Conservation (phyloP, 495 filamentous ascomycete species). For the Annulohypoxylon moriforme region DNA sequence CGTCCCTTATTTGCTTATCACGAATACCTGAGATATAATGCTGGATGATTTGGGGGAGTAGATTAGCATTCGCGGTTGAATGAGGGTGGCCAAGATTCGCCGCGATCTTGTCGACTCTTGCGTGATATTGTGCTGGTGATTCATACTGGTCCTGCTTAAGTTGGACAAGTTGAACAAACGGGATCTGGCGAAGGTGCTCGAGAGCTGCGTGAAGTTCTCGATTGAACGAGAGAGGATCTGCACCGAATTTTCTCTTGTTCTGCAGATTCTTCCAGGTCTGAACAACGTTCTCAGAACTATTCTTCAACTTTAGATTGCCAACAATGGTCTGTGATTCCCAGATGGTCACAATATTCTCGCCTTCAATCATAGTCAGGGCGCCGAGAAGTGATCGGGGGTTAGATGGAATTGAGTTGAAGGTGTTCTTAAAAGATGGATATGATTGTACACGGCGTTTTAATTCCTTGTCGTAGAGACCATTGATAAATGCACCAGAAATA, state of each 20-base stretch:
- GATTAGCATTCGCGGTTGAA: conserved; percentile 27
- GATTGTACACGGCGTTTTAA: conserved; percentile 53
- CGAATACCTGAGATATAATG: conserved; percentile 61
- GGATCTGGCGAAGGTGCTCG: conserved; percentile 58
- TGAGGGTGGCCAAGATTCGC: conserved; percentile 45
- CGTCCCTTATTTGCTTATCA: conserved; percentile 48
- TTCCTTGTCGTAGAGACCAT: conserved; percentile 57
- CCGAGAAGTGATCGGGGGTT: conserved; percentile 59
- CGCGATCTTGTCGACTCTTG: conserved; percentile 53
- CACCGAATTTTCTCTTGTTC: conserved; percentile 45
- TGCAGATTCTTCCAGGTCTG: conserved; percentile 57
- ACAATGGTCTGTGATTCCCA: conserved; percentile 56
- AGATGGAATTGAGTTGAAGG: conserved; percentile 34
- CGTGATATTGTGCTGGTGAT: conserved; percentile 55
- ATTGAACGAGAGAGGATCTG: conserved; percentile 58
- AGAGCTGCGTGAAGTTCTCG: conserved; percentile 56
- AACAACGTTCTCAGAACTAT: conserved; percentile 47
- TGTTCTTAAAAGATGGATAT: conserved; percentile 52
- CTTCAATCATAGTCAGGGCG: conserved; percentile 61
- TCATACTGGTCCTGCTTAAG: conserved; percentile 61
- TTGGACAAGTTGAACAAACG: conserved; percentile 59
- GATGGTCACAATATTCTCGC: conserved; percentile 56
- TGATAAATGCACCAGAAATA: conserved; percentile 60
- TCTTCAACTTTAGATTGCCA: conserved; percentile 52
- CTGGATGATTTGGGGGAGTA: conserved; percentile 43